Evolutionary conservation across 2,329 filamentous ascomycete species (phyloP), one percentile per base, ranked within the genome.

Genomic region (Monosporascus sp.): DNA sequence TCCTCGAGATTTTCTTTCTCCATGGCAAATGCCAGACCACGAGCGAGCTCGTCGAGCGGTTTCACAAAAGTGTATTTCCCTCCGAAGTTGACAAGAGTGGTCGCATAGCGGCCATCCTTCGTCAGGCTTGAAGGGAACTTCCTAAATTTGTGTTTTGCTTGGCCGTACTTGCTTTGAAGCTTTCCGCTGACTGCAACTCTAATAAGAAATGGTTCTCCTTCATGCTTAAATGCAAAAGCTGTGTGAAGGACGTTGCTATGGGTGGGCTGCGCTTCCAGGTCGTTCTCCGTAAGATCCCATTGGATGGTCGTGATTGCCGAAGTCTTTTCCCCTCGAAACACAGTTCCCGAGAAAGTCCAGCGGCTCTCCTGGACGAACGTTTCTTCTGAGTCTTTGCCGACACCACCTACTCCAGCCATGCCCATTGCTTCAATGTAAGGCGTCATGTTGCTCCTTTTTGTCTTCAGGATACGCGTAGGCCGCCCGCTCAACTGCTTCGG

Each of bases 231-330:
- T 1, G 64, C 57, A 44, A 69, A 69, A 2, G 55, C 64, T 2
- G 66, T 67, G 38, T 64, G 63, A 9, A 68, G 56, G n/a, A 49
- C 60, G 41, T 61, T 65, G 48, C 49, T 59, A 41, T 65, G 61
- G 22, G 52, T 51, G 2, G 62, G 48, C 37, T 65, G 61, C 15
- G 37, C 41, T 25, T 63, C 61, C 11, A 68, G 54, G 47, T 67
- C 58, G 41, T 65, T 67, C 47, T 69, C 65, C 15, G 56, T 59
- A 11, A 69, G 56, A 14, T 65, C 52, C 66, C 66, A 69, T 44
- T 60, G 57, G 2, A 69, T 53, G 8, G 62, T 59, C 25, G 59
- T 63, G 55, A 63, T 63, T 31, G 53, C 50, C 54, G 51, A 56
- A 39, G 47, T 56, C 34, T 49, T 54, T 22, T 54, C 53, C 20